Evolutionary conservation across 306 rosid species (phyloP), one percentile per base, ranked within the genome.

Genomic region (Rosa lucieae): DNA sequence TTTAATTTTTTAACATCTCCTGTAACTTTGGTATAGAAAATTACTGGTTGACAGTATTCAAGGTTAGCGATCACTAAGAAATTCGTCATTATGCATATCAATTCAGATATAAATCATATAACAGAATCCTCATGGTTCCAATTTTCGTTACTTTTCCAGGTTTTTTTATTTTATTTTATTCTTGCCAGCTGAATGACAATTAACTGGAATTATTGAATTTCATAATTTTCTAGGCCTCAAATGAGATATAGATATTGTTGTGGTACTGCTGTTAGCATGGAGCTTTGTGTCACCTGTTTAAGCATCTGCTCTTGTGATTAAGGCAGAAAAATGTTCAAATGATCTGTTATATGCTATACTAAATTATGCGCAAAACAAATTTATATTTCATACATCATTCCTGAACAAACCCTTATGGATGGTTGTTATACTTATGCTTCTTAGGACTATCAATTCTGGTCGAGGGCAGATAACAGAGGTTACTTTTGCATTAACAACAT

Each of bases 391-490:
- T 67, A 40, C 46, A 29, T 67, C 1, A 29, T 43, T 12, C 44
- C 17, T 32, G 20, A 58, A 32, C 44, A 73, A 35, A 46, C 17
- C 73, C 65, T 51, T 63, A 65, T 2, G 39, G 72, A 40, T 49
- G 12, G 26, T 62, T 68, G 70, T 74, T 75, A 69, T 70, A n/a
- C 75, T 35, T 67, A 3, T 65, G 4, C 71, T 21, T 70, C 37
- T 2, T 77, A 95, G 99, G 89, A 83, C 75, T 95, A 95, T 81
- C 99, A 95, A 78, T 95, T 92, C 85, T 95, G 98, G 97, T 78
- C 86, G 1, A 80, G 74, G 76, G 94, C 96, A 76, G 94, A 92
- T 15, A 89, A 89, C 62, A 79, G 86, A 72, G 99, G 99, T 11
- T 84, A 83, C 79, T 95, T 95, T 83, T 78, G 83, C 47, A 88